Percentiles rank a stretch among this genome's conserved stretches.
phyloP scores from a whole-genome alignment of 2,329 filamentous ascomycete genomes.

The Sphaerulina musiva region DNA sequence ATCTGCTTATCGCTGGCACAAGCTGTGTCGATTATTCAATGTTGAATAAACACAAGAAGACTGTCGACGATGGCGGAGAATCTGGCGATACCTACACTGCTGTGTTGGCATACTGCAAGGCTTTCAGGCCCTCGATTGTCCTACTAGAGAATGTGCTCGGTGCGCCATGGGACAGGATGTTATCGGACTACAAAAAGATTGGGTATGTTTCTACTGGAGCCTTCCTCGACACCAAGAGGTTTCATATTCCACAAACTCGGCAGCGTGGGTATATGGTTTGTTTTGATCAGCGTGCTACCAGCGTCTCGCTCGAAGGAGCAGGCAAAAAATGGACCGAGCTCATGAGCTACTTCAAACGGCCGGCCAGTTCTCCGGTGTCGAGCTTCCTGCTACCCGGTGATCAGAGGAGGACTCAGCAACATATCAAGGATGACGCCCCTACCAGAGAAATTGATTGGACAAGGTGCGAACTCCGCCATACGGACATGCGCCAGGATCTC shows the following conservation, averaged over 20 bases:
- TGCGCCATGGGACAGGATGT: constrained; percentile 53
- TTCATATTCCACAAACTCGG: constrained; percentile 59
- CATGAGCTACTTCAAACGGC: constrained; percentile 47
- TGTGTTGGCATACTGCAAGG: constrained; percentile 52
- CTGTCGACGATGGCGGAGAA: constrained; percentile 52
- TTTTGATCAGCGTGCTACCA: constrained; percentile 31
- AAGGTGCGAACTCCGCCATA: constrained; percentile 55
- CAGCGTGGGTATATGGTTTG: constrained; percentile 44
- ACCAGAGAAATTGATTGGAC: constrained; percentile 45
- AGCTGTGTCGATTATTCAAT: constrained; percentile 69
- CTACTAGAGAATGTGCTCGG: constrained; percentile 64
- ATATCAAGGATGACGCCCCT: constrained; percentile 16
- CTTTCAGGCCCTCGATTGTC: constrained; percentile 55
- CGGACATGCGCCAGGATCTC: constrained; percentile 46
- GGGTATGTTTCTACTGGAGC: constrained; percentile 51
- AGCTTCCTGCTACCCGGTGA: constrained; percentile 55
- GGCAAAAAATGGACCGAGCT: constrained; percentile 39
- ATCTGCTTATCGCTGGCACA: constrained; percentile 65
- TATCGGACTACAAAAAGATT: constrained; percentile 40
- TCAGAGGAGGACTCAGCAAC: constrained; percentile 33
- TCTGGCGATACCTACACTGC: constrained; percentile 60
- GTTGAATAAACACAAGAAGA: constrained; percentile 54
- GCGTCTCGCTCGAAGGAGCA: background rate
- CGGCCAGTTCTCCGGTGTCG: constrained; percentile 56
- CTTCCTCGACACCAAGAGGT: constrained; percentile 61